Evolutionary conservation across 176 grass and related monocot species (phyloP).

Genomic region (Aegilops speltoides): DNA sequence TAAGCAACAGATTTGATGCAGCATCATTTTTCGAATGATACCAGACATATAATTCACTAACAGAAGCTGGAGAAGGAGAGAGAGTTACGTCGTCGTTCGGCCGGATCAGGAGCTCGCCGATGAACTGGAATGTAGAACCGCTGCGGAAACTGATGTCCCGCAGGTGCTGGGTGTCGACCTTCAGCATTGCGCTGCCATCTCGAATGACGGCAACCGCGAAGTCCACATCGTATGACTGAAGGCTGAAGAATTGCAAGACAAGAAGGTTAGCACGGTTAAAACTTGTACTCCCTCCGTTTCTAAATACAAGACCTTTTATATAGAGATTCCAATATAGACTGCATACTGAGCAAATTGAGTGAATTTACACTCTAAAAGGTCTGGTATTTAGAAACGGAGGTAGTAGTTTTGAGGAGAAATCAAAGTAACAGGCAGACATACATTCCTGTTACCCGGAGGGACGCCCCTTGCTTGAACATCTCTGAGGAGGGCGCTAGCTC

Average conservation of each 20-base stretch:
- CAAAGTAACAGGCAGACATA: neutral
- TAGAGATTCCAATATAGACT: no score
- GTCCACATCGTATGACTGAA: slow-evolving; percentile 61
- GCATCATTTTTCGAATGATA: neutral
- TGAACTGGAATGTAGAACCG: slow-evolving; percentile 69
- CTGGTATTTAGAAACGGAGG: no score
- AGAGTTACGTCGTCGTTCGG: slow-evolving; percentile 28
- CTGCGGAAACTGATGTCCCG: slow-evolving; percentile 45
- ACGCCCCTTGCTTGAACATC: slow-evolving; percentile 68
- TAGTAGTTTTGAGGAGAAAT: neutral
- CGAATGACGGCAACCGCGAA: slow-evolving; percentile 51
- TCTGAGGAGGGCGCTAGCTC: slow-evolving; percentile 66
- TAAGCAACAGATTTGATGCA: neutral
- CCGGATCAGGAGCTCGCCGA: slow-evolving; percentile 66
- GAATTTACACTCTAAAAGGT: no score
- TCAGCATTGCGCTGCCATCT: slow-evolving; percentile 45
- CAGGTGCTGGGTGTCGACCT: slow-evolving; percentile 58
- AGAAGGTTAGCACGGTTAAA: neutral
- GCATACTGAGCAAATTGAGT: no score
- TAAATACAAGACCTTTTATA: no score
- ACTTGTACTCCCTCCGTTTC: no score
- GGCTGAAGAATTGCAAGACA: slow-evolving; percentile 29
- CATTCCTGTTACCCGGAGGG: slow-evolving; percentile 79
- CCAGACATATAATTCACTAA: neutral
- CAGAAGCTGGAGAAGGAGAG: neutral